These are phyloP conservation scores for Syncephalastrum racemosum DNA, from an alignment of 371 early-diverging fungal genomes.

Conservation along the genomic window DNA sequence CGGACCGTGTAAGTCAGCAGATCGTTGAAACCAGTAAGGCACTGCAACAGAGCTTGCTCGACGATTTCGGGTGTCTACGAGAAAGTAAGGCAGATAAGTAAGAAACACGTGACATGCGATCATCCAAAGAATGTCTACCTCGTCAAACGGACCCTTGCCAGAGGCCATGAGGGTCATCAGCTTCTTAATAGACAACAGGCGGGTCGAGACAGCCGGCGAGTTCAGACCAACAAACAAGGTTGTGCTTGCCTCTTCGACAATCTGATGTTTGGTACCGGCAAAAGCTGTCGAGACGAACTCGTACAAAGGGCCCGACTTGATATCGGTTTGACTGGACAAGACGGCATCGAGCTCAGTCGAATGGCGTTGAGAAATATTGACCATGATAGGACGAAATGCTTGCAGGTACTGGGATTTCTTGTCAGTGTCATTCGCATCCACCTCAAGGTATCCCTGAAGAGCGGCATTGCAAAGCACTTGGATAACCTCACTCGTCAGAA, in stretches of 20 bases:
- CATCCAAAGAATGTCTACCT: slow-evolving; percentile 14
- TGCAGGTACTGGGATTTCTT: slow-evolving; percentile 29
- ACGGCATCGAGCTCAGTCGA: slow-evolving; percentile 56
- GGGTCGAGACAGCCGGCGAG: slow-evolving; percentile 60
- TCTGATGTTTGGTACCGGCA: slow-evolving; percentile 64
- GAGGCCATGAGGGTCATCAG: slow-evolving; percentile 51
- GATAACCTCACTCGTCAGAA: slow-evolving; percentile 46
- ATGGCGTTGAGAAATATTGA: slow-evolving; percentile 56
- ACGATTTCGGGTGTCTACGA: slow-evolving; percentile 49
- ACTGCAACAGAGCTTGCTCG: slow-evolving; percentile 50
- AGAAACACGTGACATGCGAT: background rate
- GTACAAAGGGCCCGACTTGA: slow-evolving; percentile 46
- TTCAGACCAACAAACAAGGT: slow-evolving; percentile 73
- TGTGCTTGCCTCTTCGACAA: slow-evolving; percentile 66
- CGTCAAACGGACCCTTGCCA: slow-evolving; percentile 25
- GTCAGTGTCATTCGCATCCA: slow-evolving; percentile 20
- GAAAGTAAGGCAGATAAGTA: background rate
- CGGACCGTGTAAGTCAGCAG: slow-evolving; percentile 30
- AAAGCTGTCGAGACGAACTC: slow-evolving; percentile 59
- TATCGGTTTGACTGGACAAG: slow-evolving; percentile 24
- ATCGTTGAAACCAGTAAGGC: slow-evolving; percentile 56
- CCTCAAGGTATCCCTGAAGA: slow-evolving; percentile 43
- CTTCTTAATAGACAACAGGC: slow-evolving; percentile 64
- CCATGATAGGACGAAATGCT: slow-evolving; percentile 37
- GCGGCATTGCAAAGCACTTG: slow-evolving; percentile 36